Evolutionary conservation across 2,329 filamentous ascomycete genomes (phyloP).

Genomic region (Colletotrichum cereale): DNA sequence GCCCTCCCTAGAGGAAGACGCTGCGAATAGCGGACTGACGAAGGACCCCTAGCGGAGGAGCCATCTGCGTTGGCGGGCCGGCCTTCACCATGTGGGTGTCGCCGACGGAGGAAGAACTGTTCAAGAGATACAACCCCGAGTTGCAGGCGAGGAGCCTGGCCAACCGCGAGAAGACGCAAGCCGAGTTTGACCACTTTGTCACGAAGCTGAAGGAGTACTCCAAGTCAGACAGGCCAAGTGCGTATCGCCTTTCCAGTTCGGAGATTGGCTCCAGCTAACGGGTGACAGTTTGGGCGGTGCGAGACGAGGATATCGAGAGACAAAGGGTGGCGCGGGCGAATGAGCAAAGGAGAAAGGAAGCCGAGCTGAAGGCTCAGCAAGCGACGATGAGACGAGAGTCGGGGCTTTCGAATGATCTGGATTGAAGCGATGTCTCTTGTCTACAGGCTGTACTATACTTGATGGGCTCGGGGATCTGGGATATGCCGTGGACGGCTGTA

Average conservation of each 20-base stretch:
- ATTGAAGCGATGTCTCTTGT: background rate
- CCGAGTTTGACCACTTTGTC: constrained; percentile 93
- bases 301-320: constrained; percentile 61
- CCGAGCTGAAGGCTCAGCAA: constrained; percentile 58
- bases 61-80: constrained; percentile 85
- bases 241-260: constrained; percentile 46
- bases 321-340: constrained; percentile 53
- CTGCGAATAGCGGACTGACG: constrained; percentile 25
- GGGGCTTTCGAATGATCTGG: constrained; percentile 51
- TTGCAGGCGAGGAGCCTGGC: constrained; percentile 91
- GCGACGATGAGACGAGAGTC: constrained; percentile 64
- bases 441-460: constrained; percentile 19
- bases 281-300: constrained; percentile 63
- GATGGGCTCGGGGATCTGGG: constrained; percentile 5
- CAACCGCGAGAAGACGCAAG: constrained; percentile 77
- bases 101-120: constrained; percentile 92
- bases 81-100: constrained; percentile 83
- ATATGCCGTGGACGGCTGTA: constrained; percentile 16
- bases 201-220: constrained; percentile 86
- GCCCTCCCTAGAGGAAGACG: background rate
- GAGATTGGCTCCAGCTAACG: background rate
- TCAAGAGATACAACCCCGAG: constrained; percentile 93
- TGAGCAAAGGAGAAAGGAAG: constrained; percentile 52
- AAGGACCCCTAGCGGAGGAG: constrained; percentile 70
- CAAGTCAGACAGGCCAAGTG: constrained; percentile 92